These are phyloP conservation scores for Polyporus tsugae DNA, from an alignment of 1,284 basidiomycete species.

Conservation along the genomic window DNA sequence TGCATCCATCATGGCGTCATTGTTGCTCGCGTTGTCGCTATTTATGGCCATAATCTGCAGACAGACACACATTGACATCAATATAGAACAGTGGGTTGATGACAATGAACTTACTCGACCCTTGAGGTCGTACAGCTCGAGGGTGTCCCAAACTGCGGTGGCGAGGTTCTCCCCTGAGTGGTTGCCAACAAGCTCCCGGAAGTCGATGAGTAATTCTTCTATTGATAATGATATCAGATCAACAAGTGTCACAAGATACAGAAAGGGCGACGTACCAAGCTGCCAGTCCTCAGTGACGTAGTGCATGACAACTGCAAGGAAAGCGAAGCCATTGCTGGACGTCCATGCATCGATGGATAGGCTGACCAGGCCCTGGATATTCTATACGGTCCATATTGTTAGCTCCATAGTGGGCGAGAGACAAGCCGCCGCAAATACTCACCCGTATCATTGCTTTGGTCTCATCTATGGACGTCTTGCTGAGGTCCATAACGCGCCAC, in stretches of 20 bases:
- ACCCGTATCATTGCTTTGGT: neutral
- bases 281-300: conserved; percentile 10
- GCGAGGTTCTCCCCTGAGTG: conserved; percentile 14
- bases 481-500: neutral
- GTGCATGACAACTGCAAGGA: conserved; percentile 9
- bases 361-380: neutral
- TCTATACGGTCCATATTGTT: conserved; percentile 85
- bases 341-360: conserved; percentile 13
- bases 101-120: neutral
- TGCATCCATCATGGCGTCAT: conserved; percentile 14
- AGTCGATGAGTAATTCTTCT: conserved; percentile 12
- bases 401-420: conserved; percentile 97
- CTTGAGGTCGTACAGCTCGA: conserved; percentile 1
- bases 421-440: conserved; percentile 65
- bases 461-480: neutral
- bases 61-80: neutral
- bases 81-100: neutral
- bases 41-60: conserved; percentile 7
- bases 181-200: neutral
- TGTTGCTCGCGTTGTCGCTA: conserved; percentile 11
- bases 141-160: conserved; percentile 1
- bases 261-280: conserved; percentile 4
- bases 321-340: conserved; percentile 8
- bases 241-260: neutral
- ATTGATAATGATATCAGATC: neutral